Evolutionary conservation across 768 basidiomycete genomes (phyloP).

Genomic region (Kwoniella mangroviensis): DNA sequence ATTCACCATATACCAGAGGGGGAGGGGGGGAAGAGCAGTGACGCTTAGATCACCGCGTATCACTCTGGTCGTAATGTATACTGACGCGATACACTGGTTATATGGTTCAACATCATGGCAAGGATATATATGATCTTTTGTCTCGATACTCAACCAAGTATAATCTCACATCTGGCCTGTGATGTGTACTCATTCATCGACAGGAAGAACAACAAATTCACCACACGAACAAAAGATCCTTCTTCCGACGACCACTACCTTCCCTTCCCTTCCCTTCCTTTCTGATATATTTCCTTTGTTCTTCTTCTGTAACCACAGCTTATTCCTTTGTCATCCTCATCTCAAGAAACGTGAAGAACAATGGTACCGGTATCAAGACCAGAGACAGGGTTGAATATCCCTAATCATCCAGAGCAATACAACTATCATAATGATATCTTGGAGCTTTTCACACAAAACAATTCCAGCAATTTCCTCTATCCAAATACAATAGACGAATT

Average conservation of each 20-base stretch:
- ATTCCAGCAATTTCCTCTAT: conserved; percentile 1
- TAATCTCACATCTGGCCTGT: neutral
- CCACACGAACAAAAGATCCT: neutral
- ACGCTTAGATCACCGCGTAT: conserved; percentile 12
- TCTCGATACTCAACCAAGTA: neutral
- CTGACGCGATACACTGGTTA: neutral
- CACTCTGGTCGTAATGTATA: neutral
- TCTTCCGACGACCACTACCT: neutral
- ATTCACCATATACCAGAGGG: conserved; percentile 2
- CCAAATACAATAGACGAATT: conserved; percentile 1
- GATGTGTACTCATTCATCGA: neutral
- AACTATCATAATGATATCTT: neutral
- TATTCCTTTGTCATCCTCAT: conserved; percentile 10
- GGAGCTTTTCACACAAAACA: conserved; percentile 1
- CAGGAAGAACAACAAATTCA: neutral
- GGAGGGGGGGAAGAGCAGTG: neutral
- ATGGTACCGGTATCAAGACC: conserved; percentile 8
- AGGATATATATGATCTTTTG: neutral
- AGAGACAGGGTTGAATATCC: conserved; percentile 12
- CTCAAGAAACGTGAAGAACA: conserved; percentile 11
- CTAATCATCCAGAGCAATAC: conserved; percentile 13
- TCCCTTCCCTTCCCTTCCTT: neutral
- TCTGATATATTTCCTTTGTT: conserved; percentile 5
- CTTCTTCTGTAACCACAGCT: neutral
- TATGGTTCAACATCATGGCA: neutral